These are phyloP conservation scores for Lentinula lateritia DNA, from an alignment of 768 basidiomycete genomes.

Conservation along the genomic window DNA sequence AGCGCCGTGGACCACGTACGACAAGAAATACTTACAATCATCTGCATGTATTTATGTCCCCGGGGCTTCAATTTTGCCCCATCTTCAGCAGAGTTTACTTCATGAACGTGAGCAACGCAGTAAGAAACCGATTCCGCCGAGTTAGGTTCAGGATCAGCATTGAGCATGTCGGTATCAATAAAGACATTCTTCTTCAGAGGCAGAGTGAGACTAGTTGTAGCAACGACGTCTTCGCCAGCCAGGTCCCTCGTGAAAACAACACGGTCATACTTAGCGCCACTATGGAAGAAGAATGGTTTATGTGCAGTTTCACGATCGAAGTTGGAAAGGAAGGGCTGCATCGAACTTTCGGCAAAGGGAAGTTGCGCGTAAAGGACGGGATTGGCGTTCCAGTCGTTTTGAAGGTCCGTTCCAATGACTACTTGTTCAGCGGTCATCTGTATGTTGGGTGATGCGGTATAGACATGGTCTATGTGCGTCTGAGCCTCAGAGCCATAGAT, in stretches of 20 bases:
- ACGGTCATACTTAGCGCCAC: not conserved
- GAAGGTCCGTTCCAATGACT: not conserved
- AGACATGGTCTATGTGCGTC: conserved; percentile 29
- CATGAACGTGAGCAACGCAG: not conserved
- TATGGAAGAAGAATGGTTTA: not conserved
- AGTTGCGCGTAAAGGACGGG: not conserved
- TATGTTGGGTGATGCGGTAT: conserved; percentile 19
- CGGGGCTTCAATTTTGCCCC: not conserved
- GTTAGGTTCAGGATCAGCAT: not conserved
- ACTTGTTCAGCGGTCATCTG: conserved; percentile 20
- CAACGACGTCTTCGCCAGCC: not conserved
- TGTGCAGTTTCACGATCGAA: not conserved
- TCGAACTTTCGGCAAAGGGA: not conserved
- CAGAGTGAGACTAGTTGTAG: not conserved
- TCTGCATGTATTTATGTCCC: not conserved
- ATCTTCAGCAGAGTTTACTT: not conserved
- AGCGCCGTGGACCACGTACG: no score
- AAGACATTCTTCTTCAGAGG: not conserved
- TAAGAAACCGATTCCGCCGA: not conserved
- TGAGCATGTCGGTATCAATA: not conserved
- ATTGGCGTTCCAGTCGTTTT: not conserved
- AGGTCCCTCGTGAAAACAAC: not conserved
- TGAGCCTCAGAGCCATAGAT: conserved; percentile 27
- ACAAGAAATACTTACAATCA: not conserved
- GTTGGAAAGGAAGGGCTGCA: not conserved